Base-by-base conservation (phyloP, 352 stramenopile genomes). In the Globisporangium nodosum region DNA sequence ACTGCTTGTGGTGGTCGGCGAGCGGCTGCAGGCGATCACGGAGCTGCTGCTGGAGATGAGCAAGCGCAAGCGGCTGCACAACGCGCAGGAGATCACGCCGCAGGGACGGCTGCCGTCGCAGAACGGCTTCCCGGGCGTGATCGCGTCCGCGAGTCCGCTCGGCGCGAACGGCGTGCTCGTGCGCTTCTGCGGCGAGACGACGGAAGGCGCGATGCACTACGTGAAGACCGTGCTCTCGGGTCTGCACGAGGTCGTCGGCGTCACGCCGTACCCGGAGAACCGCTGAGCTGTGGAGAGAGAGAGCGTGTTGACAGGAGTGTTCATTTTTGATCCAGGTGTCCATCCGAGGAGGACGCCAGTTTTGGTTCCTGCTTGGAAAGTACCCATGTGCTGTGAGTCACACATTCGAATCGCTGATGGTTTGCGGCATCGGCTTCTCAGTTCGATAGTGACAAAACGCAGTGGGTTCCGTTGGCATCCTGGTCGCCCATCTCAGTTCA, bases 91-190 rank as follows among this genome's bases (percentile, higher is more conserved):
- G 30, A 89, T 91, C 58, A 89, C 83, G 7, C 82, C 83, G 35
- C 80, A 88, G 63, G 84, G 83, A 2, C 79, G 79, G 0, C 69
- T 92, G 31, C 61, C 68, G 6, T 66, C 77, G 33, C 61, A 70
- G 9, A 73, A 71, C 48, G 74, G 73, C 0, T 81, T 76, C 55
- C 57, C 67, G 0, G 75, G 74, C 9, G 81, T 94, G 11, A 76
- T 89, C 43, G 69, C 80, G 4, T 90, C 83, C n/a, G 77, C 85
- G 48, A 94, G 85, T 61, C 78, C 83, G 2, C 61, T 94, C n/a
- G 65, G 65, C 5, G 27, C 46, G 6, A 73, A 80, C 45, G 78
- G 81, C 27, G 81, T 88, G 11, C 88, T 92, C 52, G 71, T 90
- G 20, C 81, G 85, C 31, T 87, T 94, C 42, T 85, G 73, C 56